These are phyloP conservation scores for Rhizopogon roseolus DNA, from an alignment of 768 basidiomycete genomes.

Conservation along the genomic window DNA sequence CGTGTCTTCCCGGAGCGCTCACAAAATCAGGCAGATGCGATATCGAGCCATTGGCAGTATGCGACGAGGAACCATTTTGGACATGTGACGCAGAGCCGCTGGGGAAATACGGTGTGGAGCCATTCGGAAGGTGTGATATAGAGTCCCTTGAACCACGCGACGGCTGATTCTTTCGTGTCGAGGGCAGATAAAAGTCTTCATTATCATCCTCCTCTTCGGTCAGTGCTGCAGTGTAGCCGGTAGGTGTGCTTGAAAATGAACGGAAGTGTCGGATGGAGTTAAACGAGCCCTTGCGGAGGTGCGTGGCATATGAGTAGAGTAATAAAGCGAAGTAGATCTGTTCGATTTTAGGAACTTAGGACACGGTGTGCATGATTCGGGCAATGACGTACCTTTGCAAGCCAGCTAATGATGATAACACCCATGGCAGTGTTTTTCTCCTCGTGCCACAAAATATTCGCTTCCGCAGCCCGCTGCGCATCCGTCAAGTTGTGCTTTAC, in stretches of 20 bases:
- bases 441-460: constrained; percentile 80
- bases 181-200: constrained; percentile 66
- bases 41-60: constrained; percentile 31
- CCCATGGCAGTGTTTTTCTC: constrained; percentile 81
- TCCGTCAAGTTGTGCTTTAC: constrained; percentile 53
- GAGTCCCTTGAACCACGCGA: background rate
- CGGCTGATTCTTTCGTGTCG: constrained; percentile 41
- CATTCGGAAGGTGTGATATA: background rate
- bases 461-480: constrained; percentile 54
- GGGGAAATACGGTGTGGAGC: background rate
- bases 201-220: constrained; percentile 59
- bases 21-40: constrained; percentile 64
- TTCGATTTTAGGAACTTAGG: background rate
- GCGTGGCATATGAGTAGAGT: constrained; percentile 90
- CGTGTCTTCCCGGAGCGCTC: constrained; percentile 40
- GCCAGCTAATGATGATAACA: constrained; percentile 81
- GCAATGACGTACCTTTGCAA: constrained; percentile 66
- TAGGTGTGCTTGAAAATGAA: constrained; percentile 10
- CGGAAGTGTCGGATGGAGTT: constrained; percentile 59
- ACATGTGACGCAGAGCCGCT: background rate
- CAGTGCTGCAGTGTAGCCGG: constrained; percentile 22
- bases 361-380: background rate
- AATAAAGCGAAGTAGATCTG: constrained; percentile 90
- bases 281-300: constrained; percentile 89
- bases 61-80: background rate